Base-by-base conservation (phyloP, 2,329 filamentous ascomycete species). In the Fonsecaea nubica region DNA sequence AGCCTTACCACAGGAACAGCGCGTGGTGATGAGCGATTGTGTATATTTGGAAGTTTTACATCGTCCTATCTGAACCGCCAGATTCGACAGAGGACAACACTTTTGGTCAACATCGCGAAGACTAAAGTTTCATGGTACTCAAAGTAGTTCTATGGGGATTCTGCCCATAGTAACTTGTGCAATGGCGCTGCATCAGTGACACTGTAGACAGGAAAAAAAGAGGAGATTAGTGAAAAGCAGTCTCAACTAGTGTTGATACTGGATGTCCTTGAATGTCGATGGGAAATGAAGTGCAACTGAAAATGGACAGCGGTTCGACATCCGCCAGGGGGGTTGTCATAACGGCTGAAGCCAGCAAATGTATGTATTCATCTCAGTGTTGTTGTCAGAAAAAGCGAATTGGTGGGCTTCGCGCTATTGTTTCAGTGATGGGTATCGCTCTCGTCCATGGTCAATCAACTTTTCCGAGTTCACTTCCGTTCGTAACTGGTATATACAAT, bases 401-500 rank as follows among this genome's bases (percentile, higher is more conserved):
- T 35, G 48, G 33, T 64, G 36, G 40, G n/a, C 58, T 35, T 54
- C 12, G 45, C 48, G 54, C 50, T 38, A 25, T 62, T 36, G 50
- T 61, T 62, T 59, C 59, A 33, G 58, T 63, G 35, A 60, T 67
- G 64, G 65, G 65, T 69, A 69, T 69, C 68, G 58, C 62, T 67
- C 52, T 50, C 45, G 21, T 50, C 45, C 54, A 60, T 69, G 56
- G 45, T 48, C 32, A 40, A 56, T 62, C 62, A 63, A 65, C 62
- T 69, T 69, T 69, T 69, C 61, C 64, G 40, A 48, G 48, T 50
- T 40, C 58, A 61, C 25, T 52, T 45, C 42, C 32, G n/a, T 45
- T 32, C 45, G 21, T 53, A 1, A 30, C 55, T 50, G 18, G 56
- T 67, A 59, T 70, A 45, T 68, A 70, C 65, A 70, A 40, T 53